These are phyloP conservation scores for Fusarium camptoceras DNA, from an alignment of 2,329 filamentous ascomycete species.

Conservation along the genomic window DNA sequence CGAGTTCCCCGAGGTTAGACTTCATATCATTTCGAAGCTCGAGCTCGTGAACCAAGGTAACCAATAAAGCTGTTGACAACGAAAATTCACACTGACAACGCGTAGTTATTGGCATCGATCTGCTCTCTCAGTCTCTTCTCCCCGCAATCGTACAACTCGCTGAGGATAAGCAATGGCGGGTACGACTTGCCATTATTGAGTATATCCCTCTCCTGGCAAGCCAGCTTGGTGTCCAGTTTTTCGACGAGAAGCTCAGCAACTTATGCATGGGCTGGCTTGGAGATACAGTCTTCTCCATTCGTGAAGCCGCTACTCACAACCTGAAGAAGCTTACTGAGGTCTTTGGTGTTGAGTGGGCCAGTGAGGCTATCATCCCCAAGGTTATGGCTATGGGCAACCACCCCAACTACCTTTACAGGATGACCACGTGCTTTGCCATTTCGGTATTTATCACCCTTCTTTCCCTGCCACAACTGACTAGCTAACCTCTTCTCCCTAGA, in stretches of 20 bases:
- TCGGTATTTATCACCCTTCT: slow-evolving; percentile 74
- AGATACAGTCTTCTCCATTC: slow-evolving; percentile 98
- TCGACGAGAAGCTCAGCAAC: slow-evolving; percentile 94
- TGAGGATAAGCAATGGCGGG: slow-evolving; percentile 99
- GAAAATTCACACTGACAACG: slow-evolving; percentile 37
- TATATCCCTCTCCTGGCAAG: slow-evolving; percentile 97
- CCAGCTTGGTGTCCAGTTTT: slow-evolving; percentile 96
- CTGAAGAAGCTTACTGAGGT: slow-evolving; percentile 98
- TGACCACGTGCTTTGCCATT: slow-evolving; percentile 99
- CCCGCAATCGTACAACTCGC: slow-evolving; percentile 97
- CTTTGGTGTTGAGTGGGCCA: slow-evolving; percentile 98
- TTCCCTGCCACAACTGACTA: not conserved
- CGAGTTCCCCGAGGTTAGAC: slow-evolving; percentile 95
- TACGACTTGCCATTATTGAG: slow-evolving; percentile 97
- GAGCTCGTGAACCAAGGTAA: slow-evolving; percentile 96
- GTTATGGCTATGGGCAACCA: slow-evolving; percentile 99
- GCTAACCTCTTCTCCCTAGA: slow-evolving; percentile 66
- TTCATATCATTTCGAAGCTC: slow-evolving; percentile 99
- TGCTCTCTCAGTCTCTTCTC: slow-evolving; percentile 94
- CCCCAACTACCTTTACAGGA: slow-evolving; percentile 98
- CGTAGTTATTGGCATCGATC: slow-evolving; percentile 94
- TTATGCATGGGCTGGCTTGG: slow-evolving; percentile 99
- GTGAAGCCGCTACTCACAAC: slow-evolving; percentile 96
- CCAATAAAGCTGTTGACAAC: slow-evolving; percentile 23
- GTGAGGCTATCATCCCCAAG: slow-evolving; percentile 96